Evolutionary conservation across 805 yeast species (phyloP), one percentile per base, ranked within the genome.

Genomic region (Suhomyces sp.): DNA sequence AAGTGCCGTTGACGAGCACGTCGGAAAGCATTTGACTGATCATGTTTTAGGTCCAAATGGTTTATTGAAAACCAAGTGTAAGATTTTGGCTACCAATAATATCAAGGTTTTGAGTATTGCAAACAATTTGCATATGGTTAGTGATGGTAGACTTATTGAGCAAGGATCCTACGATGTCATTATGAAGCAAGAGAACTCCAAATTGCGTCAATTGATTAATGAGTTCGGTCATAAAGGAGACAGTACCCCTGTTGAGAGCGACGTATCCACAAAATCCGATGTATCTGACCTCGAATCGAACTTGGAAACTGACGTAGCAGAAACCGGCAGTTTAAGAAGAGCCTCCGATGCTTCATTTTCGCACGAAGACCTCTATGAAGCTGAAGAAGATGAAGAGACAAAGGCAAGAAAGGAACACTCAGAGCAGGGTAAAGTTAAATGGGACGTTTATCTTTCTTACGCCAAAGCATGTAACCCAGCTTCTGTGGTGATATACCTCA

Each of bases 1-100:
- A 54, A 87, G 96, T 67, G 99, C 99, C 24, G 99, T 94, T 42
- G 99, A 94, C 71, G 97, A 91, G 62, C 99, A 94, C 67, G 99
- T 94, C 57, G 93, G 97, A 10, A 84, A 83, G 58, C 96, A 90
- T 64, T 76, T 94, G 61, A 85, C 88, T 59, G 86, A 85, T 59
- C 85, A 88, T 63, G 97, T 92, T 19, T 76, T 92, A 52, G 96
- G 97, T 19, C 83, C 90, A 13, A 72, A 80, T 31, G 97, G 97
- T 55, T 74, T 92, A 58, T 74, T 92, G 60, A 81, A 82, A 42
- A 64, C 88, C 27, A 90, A 90, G 70, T 82, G 94, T 58, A 86
- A 83, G 60, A 74, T 92, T 33, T 77, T 92, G 65, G 92, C 96
- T 13, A 92, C 98, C 8, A 92, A 92, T 72, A 86, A 88, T 53